Conservation (phyloP, 2,329 filamentous ascomycete genomes). For the Fusarium sp. region DNA sequence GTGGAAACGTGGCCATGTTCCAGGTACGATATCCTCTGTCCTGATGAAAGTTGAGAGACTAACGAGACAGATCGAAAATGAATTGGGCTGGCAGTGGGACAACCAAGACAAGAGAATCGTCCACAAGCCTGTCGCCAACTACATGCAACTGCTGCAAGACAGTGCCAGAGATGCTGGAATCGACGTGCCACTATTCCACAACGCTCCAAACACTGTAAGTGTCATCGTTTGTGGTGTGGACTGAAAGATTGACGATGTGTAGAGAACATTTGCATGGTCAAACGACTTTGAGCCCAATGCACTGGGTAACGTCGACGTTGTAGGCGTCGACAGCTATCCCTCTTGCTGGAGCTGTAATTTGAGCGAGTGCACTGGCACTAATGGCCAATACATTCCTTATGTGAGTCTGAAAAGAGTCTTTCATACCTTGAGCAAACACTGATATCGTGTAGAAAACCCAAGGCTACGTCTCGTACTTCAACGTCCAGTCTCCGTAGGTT, state of each 20-base stretch:
- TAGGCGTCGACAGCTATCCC: slow-evolving; percentile 64
- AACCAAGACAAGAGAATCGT: slow-evolving; percentile 57
- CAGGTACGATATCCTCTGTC: slow-evolving; percentile 39
- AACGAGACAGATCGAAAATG: slow-evolving; percentile 62
- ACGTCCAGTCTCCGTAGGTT: slow-evolving; percentile 35
- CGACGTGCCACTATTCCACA: slow-evolving; percentile 67
- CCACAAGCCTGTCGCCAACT: slow-evolving; percentile 61
- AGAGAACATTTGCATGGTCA: slow-evolving; percentile 63
- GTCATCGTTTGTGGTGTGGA: background rate
- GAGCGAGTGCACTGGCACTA: slow-evolving; percentile 69
- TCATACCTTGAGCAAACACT: background rate
- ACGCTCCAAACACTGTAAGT: slow-evolving; percentile 70
- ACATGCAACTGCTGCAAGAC: slow-evolving; percentile 69
- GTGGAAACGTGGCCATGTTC: slow-evolving; percentile 66
- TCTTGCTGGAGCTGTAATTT: slow-evolving; percentile 74
- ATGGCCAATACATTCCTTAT: slow-evolving; percentile 69
- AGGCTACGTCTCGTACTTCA: slow-evolving; percentile 49
- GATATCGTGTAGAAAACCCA: slow-evolving; percentile 18
- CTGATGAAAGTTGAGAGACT: background rate
- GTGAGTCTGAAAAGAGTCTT: slow-evolving; percentile 46
- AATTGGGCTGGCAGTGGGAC: slow-evolving; percentile 60
- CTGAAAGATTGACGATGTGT: background rate
- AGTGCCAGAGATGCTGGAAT: slow-evolving; percentile 68
- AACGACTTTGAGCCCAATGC: slow-evolving; percentile 66
- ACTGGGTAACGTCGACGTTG: slow-evolving; percentile 67